Base-by-base conservation (phyloP, 805 yeast species). In the Sugiyamaella lignohabitans region DNA sequence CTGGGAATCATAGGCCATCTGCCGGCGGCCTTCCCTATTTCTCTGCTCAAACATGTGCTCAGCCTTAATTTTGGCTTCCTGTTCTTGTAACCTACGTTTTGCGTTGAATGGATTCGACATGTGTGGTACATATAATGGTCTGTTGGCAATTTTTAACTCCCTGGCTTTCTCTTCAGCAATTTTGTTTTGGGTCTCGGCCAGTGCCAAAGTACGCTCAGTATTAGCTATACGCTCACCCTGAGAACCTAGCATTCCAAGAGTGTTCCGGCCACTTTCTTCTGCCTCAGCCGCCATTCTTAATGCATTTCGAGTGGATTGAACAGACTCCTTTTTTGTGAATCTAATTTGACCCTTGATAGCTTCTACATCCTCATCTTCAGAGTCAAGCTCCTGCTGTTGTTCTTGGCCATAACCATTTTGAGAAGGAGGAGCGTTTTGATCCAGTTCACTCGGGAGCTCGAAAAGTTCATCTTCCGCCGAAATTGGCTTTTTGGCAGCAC, bases 161-260 rank as follows among this genome's bases (percentile, higher is more conserved):
- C 74, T 75, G 30, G 91, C 91, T 63, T 86, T 85, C 37, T 80
- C 86, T 53, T 84, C 88, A 3, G 95, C 95, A 46, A 85, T 76
- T 55, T 80, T 72, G 49, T 86, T 85, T 62, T 88, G 96, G 2
- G 87, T 82, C 49, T 81, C 84, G 44, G 94, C 87, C 46, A 85
- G 68, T 45, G 84, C 78, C 55, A 91, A 69, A 54, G 82, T 82
- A 53, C 78, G 78, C 61, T 93, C 96, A 18, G 89, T 80, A 58
- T 78, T 79, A 63, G 83, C 85, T 53, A 93, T 70, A 42, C 87
- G 73, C 61, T 88, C 96, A 48, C 93, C 80, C 65, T 93, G 98
- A n/a, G 89, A 78, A 21, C 98, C 98, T 42, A 93, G 73, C 79
- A 87, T 79, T 23, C 96, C 97, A 52, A 91, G 66, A 0, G 97